These are phyloP conservation scores for Cyclotella sp. DNA, from an alignment of 108 stramenopile species.

Conservation along the genomic window DNA sequence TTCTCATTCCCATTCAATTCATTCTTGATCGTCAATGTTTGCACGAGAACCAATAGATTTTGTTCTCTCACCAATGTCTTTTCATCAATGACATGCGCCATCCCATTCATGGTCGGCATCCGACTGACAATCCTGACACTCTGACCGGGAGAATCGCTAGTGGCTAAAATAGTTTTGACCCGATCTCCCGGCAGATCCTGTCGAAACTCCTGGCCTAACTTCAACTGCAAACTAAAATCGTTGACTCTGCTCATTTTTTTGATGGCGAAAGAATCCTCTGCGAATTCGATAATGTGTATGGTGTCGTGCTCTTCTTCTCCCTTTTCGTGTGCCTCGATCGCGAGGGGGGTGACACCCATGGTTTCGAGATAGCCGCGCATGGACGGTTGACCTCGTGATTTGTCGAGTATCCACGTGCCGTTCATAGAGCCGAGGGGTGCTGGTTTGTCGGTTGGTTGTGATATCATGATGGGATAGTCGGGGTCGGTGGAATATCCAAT, in stretches of 20 bases:
- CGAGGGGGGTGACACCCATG: slow-evolving; percentile 78
- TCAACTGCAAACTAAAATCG: slow-evolving; percentile 74
- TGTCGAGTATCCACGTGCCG: slow-evolving; percentile 85
- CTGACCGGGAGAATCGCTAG: slow-evolving; percentile 60
- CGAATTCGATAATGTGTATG: slow-evolving; percentile 66
- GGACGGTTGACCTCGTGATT: slow-evolving; percentile 65
- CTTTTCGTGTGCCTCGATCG: slow-evolving; percentile 89
- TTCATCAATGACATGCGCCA: slow-evolving; percentile 75
- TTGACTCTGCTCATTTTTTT: slow-evolving; percentile 83
- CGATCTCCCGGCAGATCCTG: slow-evolving; percentile 68
- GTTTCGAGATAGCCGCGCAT: slow-evolving; percentile 86
- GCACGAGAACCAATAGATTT: slow-evolving; percentile 59
- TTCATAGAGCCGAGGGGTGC: slow-evolving; percentile 57
- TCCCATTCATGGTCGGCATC: slow-evolving; percentile 83
- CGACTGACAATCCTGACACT: slow-evolving; percentile 67
- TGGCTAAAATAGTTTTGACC: slow-evolving; percentile 73
- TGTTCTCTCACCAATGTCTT: slow-evolving; percentile 68
- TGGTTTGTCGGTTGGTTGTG: background rate
- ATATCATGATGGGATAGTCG: background rate
- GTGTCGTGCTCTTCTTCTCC: slow-evolving; percentile 83
- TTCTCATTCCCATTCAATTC: slow-evolving; percentile 66
- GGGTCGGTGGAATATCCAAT: background rate
- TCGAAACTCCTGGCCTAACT: slow-evolving; percentile 60
- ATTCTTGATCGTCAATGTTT: slow-evolving; percentile 76
- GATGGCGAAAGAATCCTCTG: slow-evolving; percentile 55